Conservation (phyloP, 78 protist genomes). For the Trichosphaerium sp. region DNA sequence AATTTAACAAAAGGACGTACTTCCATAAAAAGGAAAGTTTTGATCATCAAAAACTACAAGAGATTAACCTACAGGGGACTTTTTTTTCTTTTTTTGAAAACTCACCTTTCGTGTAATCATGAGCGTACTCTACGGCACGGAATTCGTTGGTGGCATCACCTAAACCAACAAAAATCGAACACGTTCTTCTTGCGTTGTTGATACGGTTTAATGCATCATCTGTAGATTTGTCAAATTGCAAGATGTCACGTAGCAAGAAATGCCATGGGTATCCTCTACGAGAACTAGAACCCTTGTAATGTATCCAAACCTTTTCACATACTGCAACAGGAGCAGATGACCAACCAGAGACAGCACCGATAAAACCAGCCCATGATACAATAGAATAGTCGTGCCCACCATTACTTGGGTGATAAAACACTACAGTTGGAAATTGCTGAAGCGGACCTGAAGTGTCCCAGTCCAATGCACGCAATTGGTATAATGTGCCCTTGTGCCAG, state of each 20-base stretch:
- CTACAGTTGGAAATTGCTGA: conserved; percentile 25
- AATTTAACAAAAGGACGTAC: no score
- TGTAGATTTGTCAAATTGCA: conserved; percentile 18
- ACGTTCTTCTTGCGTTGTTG: conserved; percentile 29
- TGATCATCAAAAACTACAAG: conserved; percentile 40
- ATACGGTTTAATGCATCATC: conserved; percentile 48
- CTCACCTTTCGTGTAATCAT: no score
- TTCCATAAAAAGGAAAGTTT: conserved; percentile 10
- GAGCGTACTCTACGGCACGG: conserved; percentile 37
- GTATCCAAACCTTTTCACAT: conserved; percentile 47
- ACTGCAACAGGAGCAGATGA: conserved; percentile 12
- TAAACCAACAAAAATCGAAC: conserved; percentile 44
- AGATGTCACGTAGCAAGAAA: conserved; percentile 30
- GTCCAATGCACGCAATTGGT: conserved; percentile 56
- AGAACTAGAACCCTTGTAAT: conserved; percentile 21
- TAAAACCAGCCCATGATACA: conserved; percentile 45
- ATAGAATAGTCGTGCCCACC: conserved; percentile 33
- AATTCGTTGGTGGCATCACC: conserved; percentile 44
- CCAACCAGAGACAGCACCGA: conserved; percentile 47
- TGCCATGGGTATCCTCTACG: conserved; percentile 51
- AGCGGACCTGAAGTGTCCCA: conserved; percentile 37
- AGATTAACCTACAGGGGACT: no score
- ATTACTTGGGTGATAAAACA: conserved; percentile 47
- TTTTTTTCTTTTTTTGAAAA: no score
- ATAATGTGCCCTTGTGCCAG: conserved; percentile 2